Evolutionary conservation across 495 filamentous ascomycete species (phyloP), one percentile per base, ranked within the genome.

Genomic region (Niebla homalea): DNA sequence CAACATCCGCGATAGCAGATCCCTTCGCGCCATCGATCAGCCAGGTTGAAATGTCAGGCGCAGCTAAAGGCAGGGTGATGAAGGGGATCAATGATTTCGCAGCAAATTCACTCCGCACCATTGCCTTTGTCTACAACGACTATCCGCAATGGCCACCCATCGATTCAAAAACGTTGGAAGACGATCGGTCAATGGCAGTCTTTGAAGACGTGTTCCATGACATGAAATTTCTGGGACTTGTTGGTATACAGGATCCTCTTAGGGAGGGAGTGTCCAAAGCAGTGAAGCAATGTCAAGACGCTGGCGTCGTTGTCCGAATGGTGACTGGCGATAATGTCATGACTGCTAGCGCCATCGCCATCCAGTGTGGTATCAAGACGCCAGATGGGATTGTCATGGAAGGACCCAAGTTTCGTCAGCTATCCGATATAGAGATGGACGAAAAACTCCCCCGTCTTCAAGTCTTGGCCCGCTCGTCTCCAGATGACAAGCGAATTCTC

Each of bases 241-340:
- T 83, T 39, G 80, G 80, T 58, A 84, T 84, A 46, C 78, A 84
- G 55, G 80, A 84, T 56, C 80, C 80, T 25, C 69, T 84, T 14
- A 71, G 80, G 46, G 77, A 79, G 2, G 87, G 87, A 54, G 87
- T 94, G 19, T 72, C 76, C 12, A 73, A 83, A 36, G 87, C 87
- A 26, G 88, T 94, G 37, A 67, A 68, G 48, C 73, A 75, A 55
- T 90, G 85, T 58, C 79, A 86, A 54, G 71, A 71, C 29, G 87
- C 87, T 11, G 87, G 87, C 51, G 86, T 93, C 10, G 68, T 84
- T 47, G 84, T 92, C 47, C 84, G 88, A 57, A 94, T 94, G 87
- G 87, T 94, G 43, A 94, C 87, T 8, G 83, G 87, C 25, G 87
- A 94, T 66, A 94, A 94, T 59, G 69, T 84, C 51, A 68, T 81